Percentiles rank a stretch among this genome's conserved stretches.
Evolutionary conservation across 129 eudicot genomes (phyloP).

Genomic region (Kitagawia praeruptora): DNA sequence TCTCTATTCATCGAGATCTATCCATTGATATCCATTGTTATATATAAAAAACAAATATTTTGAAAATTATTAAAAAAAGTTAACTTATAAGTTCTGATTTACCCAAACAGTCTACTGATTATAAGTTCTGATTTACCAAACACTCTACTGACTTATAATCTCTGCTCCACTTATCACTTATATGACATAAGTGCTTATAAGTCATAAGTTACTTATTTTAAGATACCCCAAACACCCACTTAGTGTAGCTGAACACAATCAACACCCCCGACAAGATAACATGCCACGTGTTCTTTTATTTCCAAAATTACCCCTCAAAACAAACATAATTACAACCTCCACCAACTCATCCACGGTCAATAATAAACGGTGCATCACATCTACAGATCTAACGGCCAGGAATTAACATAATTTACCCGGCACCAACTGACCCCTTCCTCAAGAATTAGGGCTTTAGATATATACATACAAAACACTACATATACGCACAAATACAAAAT

Average conservation of each 20-base stretch:
- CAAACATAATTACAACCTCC: background rate
- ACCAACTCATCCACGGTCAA: constrained; percentile 15
- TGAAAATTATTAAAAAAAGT: too few species aligned
- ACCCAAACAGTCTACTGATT: too few species aligned
- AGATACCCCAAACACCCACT: too few species aligned
- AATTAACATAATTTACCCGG: background rate
- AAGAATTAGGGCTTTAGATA: constrained; percentile 31
- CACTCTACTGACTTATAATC: too few species aligned
- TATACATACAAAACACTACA: constrained; percentile 11
- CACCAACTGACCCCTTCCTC: constrained; percentile 12
- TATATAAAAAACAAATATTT: too few species aligned
- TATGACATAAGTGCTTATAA: too few species aligned
- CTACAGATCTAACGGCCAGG: constrained; percentile 3
- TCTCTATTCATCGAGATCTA: too few species aligned
- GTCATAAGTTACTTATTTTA: too few species aligned
- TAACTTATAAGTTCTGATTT: too few species aligned
- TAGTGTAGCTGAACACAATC: background rate
- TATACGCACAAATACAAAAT: constrained; percentile 12
- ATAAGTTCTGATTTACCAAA: too few species aligned
- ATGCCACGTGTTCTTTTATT: constrained; percentile 10
- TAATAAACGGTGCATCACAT: background rate
- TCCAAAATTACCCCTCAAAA: constrained; percentile 3
- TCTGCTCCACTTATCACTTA: too few species aligned
- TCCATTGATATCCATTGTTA: too few species aligned
- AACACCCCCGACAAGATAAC: background rate